Base-by-base conservation (phyloP, 2,329 filamentous ascomycete species). In the Pseudopithomyces chartarum region DNA sequence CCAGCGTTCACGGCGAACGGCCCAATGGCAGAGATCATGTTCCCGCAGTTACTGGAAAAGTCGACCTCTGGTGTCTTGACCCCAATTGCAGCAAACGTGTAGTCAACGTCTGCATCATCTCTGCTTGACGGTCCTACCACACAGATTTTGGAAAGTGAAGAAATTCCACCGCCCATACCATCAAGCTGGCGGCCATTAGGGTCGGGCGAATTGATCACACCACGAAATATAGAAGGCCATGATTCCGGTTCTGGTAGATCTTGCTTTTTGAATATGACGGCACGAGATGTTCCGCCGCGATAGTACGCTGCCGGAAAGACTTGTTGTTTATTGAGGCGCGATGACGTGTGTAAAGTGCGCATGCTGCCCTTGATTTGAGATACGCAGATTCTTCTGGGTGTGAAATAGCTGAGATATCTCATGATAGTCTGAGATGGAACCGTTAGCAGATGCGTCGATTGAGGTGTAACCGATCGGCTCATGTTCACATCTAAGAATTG, bases 1-100 rank as follows among this genome's bases (percentile, higher is more conserved):
- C 82, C 79, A 44, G 79, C 72, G 75, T 90, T 73, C 66, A 86
- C 74, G 1, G 85, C 85, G 65, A 85, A 87, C 0, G 88, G 87
- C 0, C 88, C 89, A 38, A 91, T 82, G 0, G 85, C 82, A 29
- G 84, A 81, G 2, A 81, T 85, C 87, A 91, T 89, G 68, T 91
- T 91, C 20, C 89, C 89, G 68, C 89, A 91, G 62, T 91, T 91
- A 6, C 88, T 86, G 0, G 86, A 85, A 67, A 85, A 83, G 64
- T 91, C 88, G 2, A 91, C 80, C n/a, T 76, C 73, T 10, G 78
- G 77, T 62, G 88, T 81, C 36, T 82, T 82, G 45, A 91, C 82
- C 2, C 88, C 88, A 6, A 91, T 80, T 47, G 88, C 85, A 1
- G 87, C 84, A 69, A 91, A 91, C 0, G 88, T 91, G 64, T 88